Percentiles rank a stretch among this genome's conserved stretches.
Evolutionary conservation across 768 basidiomycete genomes (phyloP).

Genomic region (Psilocybe cyanescens): DNA sequence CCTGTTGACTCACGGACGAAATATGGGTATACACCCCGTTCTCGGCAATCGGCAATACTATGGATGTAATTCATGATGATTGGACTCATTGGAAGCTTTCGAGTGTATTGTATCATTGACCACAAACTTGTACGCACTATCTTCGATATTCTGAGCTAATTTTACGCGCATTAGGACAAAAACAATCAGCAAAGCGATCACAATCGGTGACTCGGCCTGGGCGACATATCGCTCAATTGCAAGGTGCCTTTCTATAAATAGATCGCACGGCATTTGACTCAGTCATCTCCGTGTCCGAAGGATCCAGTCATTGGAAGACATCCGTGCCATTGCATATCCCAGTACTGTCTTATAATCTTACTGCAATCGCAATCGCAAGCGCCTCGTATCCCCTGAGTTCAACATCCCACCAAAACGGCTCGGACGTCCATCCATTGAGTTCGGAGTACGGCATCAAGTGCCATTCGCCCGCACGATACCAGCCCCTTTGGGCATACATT

Average conservation of each 20-base stretch:
- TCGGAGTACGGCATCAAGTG: constrained; percentile 1
- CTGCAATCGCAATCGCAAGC: not conserved
- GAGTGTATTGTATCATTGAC: too few species aligned
- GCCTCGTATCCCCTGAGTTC: not conserved
- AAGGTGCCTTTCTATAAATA: not conserved
- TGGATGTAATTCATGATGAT: too few species aligned
- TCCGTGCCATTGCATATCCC: not conserved
- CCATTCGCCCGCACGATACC: not conserved
- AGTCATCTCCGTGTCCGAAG: constrained; percentile 11
- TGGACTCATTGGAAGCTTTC: too few species aligned
- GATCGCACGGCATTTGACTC: not conserved
- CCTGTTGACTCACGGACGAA: not conserved
- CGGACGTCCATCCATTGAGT: not conserved
- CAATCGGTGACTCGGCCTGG: constrained; percentile 5
- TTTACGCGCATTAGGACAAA: not conserved
- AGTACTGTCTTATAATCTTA: constrained; percentile 7
- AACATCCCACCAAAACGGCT: not conserved
- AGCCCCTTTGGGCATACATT: not conserved
- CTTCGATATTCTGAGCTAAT: not conserved
- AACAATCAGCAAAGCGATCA: not conserved
- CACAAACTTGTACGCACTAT: not conserved
- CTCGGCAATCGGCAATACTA: too few species aligned
- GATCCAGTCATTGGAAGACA: not conserved
- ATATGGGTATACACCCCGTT: too few species aligned
- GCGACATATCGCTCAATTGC: not conserved